Evolutionary conservation across 768 basidiomycete species (phyloP), one percentile per base, ranked within the genome.

Genomic region (Pisolithus orientalis): DNA sequence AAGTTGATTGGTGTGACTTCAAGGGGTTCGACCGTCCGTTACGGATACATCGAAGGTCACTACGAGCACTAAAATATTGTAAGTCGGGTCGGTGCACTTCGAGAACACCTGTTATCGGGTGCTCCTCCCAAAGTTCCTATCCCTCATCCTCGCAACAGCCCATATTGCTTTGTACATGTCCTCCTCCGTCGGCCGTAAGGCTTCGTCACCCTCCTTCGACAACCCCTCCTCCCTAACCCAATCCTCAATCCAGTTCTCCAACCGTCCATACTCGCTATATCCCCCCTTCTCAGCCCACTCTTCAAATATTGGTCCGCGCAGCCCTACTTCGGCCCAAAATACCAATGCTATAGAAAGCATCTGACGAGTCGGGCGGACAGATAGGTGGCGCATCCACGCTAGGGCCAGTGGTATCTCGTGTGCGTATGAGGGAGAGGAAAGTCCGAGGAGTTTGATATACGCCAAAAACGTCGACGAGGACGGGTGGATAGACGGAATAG

Each of bases 341-440:
- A 82, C 80, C 47, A 93, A 62, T 21, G 82, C 80, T 0, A 82
- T 62, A 1, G 82, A 77, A 11, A 93, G 65, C 14, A 85, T 84
- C 39, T 72, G 66, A 27, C 61, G 65, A n/a, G 72, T 70, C 1
- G 89, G 88, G 40, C 47, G 38, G 10, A 91, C 68, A 0, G 65
- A 65, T 38, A 90, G 58, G 14, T 71, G 72, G 6, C 77, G 75
- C 88, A 90, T 90, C 88, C 91, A 91, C 17, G 79, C 80, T 1
- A 93, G 65, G 11, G 73, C 72, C 11, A 78, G 72, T 0, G 89
- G 84, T 28, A 93, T 83, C 65, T 90, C 85, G 0, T 67, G 61
- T 8, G 78, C 72, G 2, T 72, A 71, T 1, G 70, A 68, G 11
- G 31, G 17, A 3, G 46, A 37, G 31, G 72, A 71, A 4, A 77